Percentiles rank a stretch among this genome's conserved stretches.
phyloP scores from a whole-genome alignment of 208 protist species.

The Acanthamoeba culbertsoni region DNA sequence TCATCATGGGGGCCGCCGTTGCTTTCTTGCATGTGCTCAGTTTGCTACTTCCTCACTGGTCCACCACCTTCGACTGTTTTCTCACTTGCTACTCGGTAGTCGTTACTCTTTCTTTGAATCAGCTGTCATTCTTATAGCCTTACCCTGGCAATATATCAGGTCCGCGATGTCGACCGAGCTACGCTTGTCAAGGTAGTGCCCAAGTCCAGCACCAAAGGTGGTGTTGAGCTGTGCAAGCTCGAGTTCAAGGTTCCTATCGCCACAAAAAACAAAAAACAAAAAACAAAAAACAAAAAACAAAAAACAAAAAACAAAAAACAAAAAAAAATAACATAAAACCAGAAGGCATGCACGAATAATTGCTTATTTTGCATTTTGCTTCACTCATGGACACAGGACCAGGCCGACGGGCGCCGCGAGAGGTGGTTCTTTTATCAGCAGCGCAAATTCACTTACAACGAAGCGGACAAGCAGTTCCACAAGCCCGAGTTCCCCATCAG shows the following conservation, averaged over 20 bases:
- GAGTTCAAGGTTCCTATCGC: background rate
- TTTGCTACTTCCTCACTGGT: constrained; percentile 12
- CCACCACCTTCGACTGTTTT: background rate
- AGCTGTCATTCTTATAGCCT: too few species aligned
- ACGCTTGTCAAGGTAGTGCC: constrained; percentile 34
- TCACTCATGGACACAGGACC: background rate
- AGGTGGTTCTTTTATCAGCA: constrained; percentile 1
- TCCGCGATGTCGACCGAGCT: background rate
- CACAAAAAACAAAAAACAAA: too few species aligned
- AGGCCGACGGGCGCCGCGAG: background rate
- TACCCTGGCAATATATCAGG: too few species aligned
- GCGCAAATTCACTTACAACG: background rate
- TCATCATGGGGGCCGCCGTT: background rate
- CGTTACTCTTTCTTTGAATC: too few species aligned
- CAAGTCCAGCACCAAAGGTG: background rate
- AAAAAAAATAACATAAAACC: too few species aligned
- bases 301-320: too few species aligned
- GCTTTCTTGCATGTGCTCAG: background rate
- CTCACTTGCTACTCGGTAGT: constrained; percentile 16
- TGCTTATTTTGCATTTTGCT: background rate
- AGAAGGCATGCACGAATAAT: background rate
- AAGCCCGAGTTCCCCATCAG: constrained; percentile 23
- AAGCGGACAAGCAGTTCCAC: background rate
- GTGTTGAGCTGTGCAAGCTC: background rate
- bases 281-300: too few species aligned